Evolutionary conservation across 192 early-diverging fungal genomes (phyloP).

Genomic region (Podila minutissima): DNA sequence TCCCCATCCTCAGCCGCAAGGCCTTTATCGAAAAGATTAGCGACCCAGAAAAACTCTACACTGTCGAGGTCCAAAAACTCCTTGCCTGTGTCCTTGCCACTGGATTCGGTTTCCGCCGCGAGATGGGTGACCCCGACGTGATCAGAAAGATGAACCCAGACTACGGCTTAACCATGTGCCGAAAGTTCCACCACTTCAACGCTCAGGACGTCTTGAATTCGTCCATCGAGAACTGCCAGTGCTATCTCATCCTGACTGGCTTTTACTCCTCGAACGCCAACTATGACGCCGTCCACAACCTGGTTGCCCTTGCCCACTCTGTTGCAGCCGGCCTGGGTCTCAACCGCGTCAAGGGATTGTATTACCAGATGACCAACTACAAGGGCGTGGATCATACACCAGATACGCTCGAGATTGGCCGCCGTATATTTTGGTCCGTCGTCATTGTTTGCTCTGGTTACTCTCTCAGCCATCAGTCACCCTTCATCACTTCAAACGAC

Average conservation of each 20-base stretch:
- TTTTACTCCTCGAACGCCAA: conserved; percentile 40
- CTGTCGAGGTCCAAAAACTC: conserved; percentile 24
- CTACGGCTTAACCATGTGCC: conserved; percentile 29
- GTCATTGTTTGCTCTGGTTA: conserved; percentile 48
- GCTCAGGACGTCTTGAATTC: conserved; percentile 35
- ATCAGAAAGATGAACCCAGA: conserved; percentile 42
- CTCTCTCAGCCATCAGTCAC: conserved; percentile 47
- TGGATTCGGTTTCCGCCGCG: conserved; percentile 43
- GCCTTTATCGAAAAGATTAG: conserved; percentile 23
- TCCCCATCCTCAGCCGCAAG: conserved; percentile 38
- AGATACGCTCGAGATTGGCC: conserved; percentile 31
- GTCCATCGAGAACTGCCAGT: conserved; percentile 29
- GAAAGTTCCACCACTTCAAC: conserved; percentile 45
- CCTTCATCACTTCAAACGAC: conserved; percentile 47
- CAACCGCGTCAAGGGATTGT: conserved; percentile 28
- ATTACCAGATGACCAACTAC: conserved; percentile 23
- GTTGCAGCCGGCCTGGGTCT: conserved; percentile 16
- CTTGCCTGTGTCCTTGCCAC: conserved; percentile 44
- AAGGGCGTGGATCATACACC: conserved; percentile 3
- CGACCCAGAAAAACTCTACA: conserved; percentile 10
- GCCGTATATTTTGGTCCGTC: conserved; percentile 42
- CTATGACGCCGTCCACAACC: conserved; percentile 45
- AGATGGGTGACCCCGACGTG: conserved; percentile 19
- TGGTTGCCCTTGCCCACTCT: conserved; percentile 43
- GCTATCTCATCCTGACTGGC: conserved; percentile 42